Evolutionary conservation across 1,284 basidiomycete genomes (phyloP).

Genomic region (Dichomitus squalens): DNA sequence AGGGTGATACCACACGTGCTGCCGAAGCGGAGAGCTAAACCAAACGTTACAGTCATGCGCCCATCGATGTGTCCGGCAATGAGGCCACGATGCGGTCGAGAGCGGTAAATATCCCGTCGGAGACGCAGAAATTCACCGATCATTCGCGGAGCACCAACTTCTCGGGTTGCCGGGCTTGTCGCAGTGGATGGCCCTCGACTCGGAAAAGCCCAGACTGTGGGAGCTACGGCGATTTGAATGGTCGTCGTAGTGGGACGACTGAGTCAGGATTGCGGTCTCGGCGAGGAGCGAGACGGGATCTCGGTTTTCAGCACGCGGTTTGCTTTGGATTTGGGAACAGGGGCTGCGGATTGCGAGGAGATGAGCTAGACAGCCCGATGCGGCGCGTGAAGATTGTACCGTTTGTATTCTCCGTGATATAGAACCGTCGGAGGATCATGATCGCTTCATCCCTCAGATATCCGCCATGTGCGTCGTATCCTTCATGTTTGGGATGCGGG

Average conservation of each 20-base stretch:
- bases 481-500: slow-evolving; percentile 68
- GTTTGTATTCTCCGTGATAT: slow-evolving; percentile 93
- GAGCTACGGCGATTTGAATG: too few relatives aligned
- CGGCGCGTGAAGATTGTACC: slow-evolving; percentile 52
- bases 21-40: neutral
- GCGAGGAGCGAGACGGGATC: slow-evolving; percentile 41
- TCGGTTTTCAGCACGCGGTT: slow-evolving; percentile 78
- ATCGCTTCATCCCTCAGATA: slow-evolving; percentile 93
- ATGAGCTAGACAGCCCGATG: neutral
- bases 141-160: neutral
- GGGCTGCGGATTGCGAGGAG: slow-evolving; percentile 51
- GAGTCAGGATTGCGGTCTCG: slow-evolving; percentile 1
- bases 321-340: slow-evolving; percentile 73
- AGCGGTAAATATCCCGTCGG: neutral
- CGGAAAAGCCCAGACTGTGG: too few relatives aligned
- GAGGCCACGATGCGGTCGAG: neutral
- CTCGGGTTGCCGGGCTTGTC: neutral
- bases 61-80: neutral
- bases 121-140: neutral
- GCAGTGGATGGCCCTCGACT: neutral
- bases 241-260: neutral
- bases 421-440: slow-evolving; percentile 92
- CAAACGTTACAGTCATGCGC: neutral
- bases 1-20: neutral
- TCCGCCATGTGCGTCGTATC: slow-evolving; percentile 82